Conservation (phyloP, 2,329 filamentous ascomycete species). For the Hymenoscyphus albidus region DNA sequence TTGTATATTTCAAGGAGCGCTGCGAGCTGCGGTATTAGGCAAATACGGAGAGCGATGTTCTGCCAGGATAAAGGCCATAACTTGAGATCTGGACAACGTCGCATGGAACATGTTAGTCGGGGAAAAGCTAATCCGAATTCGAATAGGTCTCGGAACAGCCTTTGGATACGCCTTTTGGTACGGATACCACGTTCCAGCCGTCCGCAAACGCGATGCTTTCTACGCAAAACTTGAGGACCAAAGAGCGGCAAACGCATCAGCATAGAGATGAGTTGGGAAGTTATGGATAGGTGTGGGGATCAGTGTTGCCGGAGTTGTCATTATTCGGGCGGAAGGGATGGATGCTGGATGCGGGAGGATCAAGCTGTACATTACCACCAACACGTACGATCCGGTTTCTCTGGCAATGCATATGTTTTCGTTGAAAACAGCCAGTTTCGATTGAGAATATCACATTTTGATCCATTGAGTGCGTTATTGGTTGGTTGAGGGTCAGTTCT, state of each 20-base stretch:
- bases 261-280: conserved; percentile 17
- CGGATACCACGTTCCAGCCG: conserved; percentile 42
- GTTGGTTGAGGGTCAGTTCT: not conserved
- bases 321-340: not conserved
- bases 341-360: conserved; percentile 16
- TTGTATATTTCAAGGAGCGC: not conserved
- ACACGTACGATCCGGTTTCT: conserved; percentile 22
- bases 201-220: conserved; percentile 39
- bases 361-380: conserved; percentile 35
- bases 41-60: not conserved
- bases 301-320: conserved; percentile 5
- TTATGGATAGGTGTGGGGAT: conserved; percentile 8
- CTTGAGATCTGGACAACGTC: not conserved
- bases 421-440: not conserved
- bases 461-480: not conserved
- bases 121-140: not conserved
- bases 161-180: conserved; percentile 52
- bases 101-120: not conserved
- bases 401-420: conserved; percentile 28
- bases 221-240: conserved; percentile 41
- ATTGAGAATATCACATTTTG: not conserved
- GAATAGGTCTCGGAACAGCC: conserved; percentile 49
- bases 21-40: not conserved
- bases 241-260: conserved; percentile 34
- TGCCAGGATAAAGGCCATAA: not conserved